Base-by-base conservation (phyloP, 805 yeast genomes). In the Kodamaea fukazawae region DNA sequence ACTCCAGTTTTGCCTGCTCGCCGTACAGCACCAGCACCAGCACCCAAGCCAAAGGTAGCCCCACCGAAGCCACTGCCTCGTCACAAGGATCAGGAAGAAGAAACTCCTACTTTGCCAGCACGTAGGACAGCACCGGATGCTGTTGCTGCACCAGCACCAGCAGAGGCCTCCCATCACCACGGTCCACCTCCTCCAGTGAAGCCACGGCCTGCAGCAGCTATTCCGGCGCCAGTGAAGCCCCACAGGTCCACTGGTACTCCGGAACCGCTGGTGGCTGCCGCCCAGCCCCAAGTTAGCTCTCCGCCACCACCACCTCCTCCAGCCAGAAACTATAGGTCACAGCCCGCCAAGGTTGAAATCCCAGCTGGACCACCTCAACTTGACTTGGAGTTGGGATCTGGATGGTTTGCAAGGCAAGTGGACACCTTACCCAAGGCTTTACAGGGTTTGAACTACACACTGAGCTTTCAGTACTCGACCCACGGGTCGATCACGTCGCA, bases 391-490 rank as follows among this genome's bases (percentile, higher is more conserved):
- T 54, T 76, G 3, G 38, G 52, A 0, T 50, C 70, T 0, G 71
- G 73, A 1, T 78, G 82, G 82, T 77, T 64, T 54, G 61, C 70
- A 1, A 51, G 59, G 10, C 45, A 55, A 4, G 49, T 55, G 3
- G 38, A 53, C 1, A 32, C 47, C 39, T 45, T 73, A n/a, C 81
- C 81, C 1, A 36, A 43, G 8, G 56, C 56, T 32, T 54, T 77
- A 3, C 35, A 51, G 15, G 71, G 71, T 0, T 52, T 65, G 25
- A 65, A 63, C 42, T 68, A 61, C 48, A 34, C 50, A 3, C 20
- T 38, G 41, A 38, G 41, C 27, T 15, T 32, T 11, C 26, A 32
- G 7, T 14, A 17, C 12, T 26, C 41, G 0, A 30, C 39, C 1
- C 29, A 35, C 4, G 51, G 50, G 1, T 40, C 48, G 1, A 48